Percentiles rank a stretch among this genome's conserved stretches.
These are phyloP conservation scores for Phyllosticta citriasiana DNA, from an alignment of 2,329 filamentous ascomycete genomes.

Conservation along the genomic window DNA sequence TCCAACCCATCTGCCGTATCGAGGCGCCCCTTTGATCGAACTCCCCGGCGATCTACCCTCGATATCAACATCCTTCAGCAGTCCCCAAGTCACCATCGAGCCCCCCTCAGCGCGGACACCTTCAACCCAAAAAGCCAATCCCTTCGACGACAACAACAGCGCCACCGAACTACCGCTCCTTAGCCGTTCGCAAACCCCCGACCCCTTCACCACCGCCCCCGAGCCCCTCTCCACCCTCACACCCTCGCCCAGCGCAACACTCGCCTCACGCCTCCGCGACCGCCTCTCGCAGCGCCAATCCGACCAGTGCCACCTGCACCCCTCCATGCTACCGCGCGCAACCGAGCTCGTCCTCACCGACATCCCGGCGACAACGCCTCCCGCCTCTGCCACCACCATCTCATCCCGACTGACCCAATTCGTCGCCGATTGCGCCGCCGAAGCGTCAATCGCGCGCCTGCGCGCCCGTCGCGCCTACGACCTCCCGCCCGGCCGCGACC, in stretches of 20 bases:
- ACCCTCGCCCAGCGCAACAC: not conserved
- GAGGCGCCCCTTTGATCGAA: not conserved
- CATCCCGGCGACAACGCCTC: conserved; percentile 37
- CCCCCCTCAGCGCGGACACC: not conserved
- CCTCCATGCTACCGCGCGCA: conserved; percentile 44
- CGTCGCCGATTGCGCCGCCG: conserved; percentile 47
- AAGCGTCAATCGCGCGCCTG: conserved; percentile 42
- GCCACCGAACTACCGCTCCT: not conserved
- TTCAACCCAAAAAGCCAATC: not conserved
- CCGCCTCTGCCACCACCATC: conserved; percentile 14
- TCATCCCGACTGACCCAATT: conserved; percentile 39
- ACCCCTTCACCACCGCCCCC: not conserved
- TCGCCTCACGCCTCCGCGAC: conserved; percentile 18
- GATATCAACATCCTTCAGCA: not conserved
- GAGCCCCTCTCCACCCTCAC: not conserved
- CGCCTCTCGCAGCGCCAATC: conserved; percentile 24
- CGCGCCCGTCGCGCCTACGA: conserved; percentile 48
- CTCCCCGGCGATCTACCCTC: conserved; percentile 2
- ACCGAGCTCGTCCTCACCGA: conserved; percentile 47
- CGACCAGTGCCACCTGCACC: conserved; percentile 35
- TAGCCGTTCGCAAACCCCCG: not conserved
- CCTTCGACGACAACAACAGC: not conserved
- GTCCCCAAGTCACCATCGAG: not conserved
- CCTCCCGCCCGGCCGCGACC: conserved; percentile 46
- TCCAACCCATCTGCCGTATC: not conserved